Base-by-base conservation (phyloP, 192 early-diverging fungal genomes). In the Mortierella alpina region DNA sequence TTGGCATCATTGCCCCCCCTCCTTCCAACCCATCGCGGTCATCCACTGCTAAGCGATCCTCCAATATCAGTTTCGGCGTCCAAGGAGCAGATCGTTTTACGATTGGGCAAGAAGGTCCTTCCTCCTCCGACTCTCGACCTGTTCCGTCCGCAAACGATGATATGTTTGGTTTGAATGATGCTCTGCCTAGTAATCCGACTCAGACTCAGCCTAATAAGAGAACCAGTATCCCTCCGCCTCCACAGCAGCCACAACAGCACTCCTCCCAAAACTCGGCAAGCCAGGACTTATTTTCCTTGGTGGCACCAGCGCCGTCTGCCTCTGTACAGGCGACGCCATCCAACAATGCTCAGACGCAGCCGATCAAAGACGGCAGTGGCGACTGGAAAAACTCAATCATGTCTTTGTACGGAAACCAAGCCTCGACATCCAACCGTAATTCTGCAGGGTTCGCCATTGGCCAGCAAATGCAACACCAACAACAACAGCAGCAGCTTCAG, bases 371-470 rank as follows among this genome's bases (percentile, higher is more conserved):
- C 15, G 63, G 63, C 5, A 79, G 72, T 23, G 8, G 44, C 4
- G 77, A 80, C 45, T 80, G 77, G 77, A 80, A 80, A 17, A 72
- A 66, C 49, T 80, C 77, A 18, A 80, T 80, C 17, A 72, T 80
- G 70, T 80, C 77, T 0, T 42, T 80, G 10, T 80, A 80, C 46
- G 77, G 77, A 15, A 80, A 80, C 54, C 77, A 72, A 40, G 39
- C 70, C 9, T 55, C 64, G 6, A 61, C 59, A 49, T 49, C 51
- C 6, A 70, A 72, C 47, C 77, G 59, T 12, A 59, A 61, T 15
- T 72, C 69, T 5, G 48, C 40, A 18, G 67, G 68, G 12, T 61
- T 64, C 51, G 50, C 40, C 14, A 62, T 62, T 2, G 51, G 68
- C 8, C 57, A 50, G 11, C 68, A 60, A 3, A 31, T 31, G 51